Conservation (phyloP, 306 rosid species). For the Vigna hirtella region DNA sequence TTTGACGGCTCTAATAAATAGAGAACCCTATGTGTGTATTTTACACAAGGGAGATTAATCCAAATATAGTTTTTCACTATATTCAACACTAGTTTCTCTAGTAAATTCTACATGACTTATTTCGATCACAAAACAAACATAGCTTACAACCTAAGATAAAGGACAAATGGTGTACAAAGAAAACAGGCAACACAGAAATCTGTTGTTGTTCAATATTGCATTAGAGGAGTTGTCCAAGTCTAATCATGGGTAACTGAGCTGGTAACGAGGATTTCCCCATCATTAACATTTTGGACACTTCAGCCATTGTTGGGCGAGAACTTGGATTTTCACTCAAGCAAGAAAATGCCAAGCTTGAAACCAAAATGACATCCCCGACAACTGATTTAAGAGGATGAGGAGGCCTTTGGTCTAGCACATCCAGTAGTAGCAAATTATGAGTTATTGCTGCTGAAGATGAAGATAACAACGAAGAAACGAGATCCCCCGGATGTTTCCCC, state of each 20-base stretch:
- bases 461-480: slow-evolving; percentile 24
- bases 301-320: slow-evolving; percentile 42
- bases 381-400: slow-evolving; percentile 4
- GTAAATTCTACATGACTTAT: background rate
- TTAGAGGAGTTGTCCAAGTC: slow-evolving; percentile 44
- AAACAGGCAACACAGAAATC: background rate
- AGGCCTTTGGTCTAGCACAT: slow-evolving; percentile 33
- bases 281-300: slow-evolving; percentile 27
- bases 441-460: slow-evolving; percentile 25
- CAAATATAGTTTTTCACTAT: too few relatives aligned
- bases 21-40: too few relatives aligned
- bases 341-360: slow-evolving; percentile 30
- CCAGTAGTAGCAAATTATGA: slow-evolving; percentile 19
- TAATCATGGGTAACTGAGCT: background rate
- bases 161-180: background rate
- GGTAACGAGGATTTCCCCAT: slow-evolving; percentile 24
- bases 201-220: background rate
- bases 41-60: too few relatives aligned
- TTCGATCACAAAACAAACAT: background rate
- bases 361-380: slow-evolving; percentile 19
- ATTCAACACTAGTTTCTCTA: background rate
- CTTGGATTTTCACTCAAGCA: slow-evolving; percentile 36
- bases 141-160: background rate
- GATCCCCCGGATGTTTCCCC: slow-evolving; percentile 45
- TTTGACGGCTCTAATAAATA: too few relatives aligned